These are phyloP conservation scores for Botrytis byssoidea DNA, from an alignment of 2,329 filamentous ascomycete species.

Conservation along the genomic window DNA sequence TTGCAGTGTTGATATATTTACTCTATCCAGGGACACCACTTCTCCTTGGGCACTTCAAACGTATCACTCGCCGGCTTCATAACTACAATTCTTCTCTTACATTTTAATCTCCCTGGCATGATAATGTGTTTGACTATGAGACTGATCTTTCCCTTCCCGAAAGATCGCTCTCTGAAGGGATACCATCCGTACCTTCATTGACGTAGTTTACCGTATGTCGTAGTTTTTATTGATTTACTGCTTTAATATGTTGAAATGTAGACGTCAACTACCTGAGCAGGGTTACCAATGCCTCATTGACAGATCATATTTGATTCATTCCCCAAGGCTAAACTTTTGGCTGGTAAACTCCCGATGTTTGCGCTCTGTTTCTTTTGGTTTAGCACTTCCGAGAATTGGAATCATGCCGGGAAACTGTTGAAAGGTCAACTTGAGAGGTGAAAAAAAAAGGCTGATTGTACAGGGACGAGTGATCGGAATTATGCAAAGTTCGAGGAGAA, in stretches of 20 bases:
- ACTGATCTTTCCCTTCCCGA: not conserved
- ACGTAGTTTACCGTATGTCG: not conserved
- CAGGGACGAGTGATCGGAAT: not conserved
- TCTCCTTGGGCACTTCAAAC: accelerated
- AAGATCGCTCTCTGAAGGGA: not conserved
- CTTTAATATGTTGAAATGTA: not conserved
- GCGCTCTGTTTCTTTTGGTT: too few relatives aligned
- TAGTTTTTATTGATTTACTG: not conserved
- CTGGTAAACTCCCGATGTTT: too few relatives aligned
- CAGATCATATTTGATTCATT: too few relatives aligned
- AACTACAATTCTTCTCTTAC: accelerated
- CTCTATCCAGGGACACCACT: not conserved
- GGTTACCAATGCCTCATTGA: too few relatives aligned
- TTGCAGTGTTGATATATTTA: not conserved
- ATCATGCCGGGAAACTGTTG: too few relatives aligned
- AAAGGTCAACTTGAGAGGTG: too few relatives aligned
- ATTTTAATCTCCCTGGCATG: not conserved
- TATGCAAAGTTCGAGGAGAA: not conserved
- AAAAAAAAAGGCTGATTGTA: not conserved
- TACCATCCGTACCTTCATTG: too few relatives aligned
- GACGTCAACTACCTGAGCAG: too few relatives aligned
- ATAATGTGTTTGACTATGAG: accelerated
- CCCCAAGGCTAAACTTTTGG: too few relatives aligned
- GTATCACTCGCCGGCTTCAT: not conserved
- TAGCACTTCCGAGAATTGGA: too few relatives aligned